Conservation (phyloP, 2,329 filamentous ascomycete species). For the Trichoderma atroviride region DNA sequence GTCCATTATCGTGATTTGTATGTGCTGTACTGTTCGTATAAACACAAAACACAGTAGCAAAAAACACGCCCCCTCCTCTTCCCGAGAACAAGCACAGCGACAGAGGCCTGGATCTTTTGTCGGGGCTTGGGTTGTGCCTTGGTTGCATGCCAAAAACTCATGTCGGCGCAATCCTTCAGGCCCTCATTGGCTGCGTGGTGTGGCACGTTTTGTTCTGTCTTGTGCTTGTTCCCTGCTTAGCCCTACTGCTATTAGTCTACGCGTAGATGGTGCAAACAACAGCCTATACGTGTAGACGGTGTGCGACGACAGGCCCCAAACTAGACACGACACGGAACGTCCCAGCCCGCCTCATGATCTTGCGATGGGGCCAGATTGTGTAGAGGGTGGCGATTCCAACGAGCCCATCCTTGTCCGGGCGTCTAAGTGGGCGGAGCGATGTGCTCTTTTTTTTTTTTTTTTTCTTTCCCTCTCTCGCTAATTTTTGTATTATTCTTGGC, state of each 20-base stretch:
- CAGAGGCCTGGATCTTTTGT: constrained; percentile 23
- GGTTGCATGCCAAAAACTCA: neutral
- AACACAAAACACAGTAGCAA: neutral
- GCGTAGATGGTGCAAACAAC: neutral
- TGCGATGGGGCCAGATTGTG: neutral
- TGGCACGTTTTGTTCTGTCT: constrained; percentile 3
- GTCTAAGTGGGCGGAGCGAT: constrained; percentile 5
- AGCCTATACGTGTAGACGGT: neutral
- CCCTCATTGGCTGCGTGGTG: constrained; percentile 18
- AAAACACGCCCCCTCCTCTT: neutral
- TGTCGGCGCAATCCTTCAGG: constrained; percentile 23
- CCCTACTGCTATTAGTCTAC: no score
- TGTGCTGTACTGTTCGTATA: no score
- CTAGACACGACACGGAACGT: constrained; percentile 13
- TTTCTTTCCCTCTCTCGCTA: no score
- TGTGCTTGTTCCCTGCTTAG: neutral
- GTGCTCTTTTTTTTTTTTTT: neutral
- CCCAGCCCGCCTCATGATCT: constrained; percentile 21
- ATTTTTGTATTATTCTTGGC: neutral
- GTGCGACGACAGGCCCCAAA: neutral
- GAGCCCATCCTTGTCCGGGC: neutral
- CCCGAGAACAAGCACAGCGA: neutral
- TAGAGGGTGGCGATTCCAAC: neutral
- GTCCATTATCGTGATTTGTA: constrained; percentile 7
- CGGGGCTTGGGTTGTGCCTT: constrained; percentile 5